Base-by-base conservation (phyloP, 2,329 filamentous ascomycete genomes). In the Cyphellophora europaea region DNA sequence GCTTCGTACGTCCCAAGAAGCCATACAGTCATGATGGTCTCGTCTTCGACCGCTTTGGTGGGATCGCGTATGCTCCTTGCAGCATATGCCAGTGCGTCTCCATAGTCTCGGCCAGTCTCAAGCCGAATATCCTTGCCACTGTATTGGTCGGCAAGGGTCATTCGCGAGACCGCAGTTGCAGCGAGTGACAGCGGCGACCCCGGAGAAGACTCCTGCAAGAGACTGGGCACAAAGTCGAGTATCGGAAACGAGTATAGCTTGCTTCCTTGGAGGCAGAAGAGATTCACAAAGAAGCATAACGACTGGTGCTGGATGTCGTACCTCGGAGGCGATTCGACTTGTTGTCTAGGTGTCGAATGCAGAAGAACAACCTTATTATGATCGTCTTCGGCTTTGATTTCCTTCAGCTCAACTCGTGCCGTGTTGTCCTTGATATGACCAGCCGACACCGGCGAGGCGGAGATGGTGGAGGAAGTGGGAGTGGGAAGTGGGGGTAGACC, bases 241-340 rank as follows among this genome's bases (percentile, higher is more conserved):
- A 48, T 36, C 4, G 45, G 45, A 23, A 45, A 41, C 2, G 41
- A 35, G 34, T 48, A 48, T 12, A 45, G 38, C 15, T 43, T 41
- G 12, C 36, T 36, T 17, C 43, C 44, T 21, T 48, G 45, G 27
- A 39, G 45, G 27, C 43, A 48, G 30, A 48, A 48, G 8, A 48
- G 16, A 23, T 48, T 44, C 23, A 48, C 35, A 28, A 48, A 48
- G 34, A 47, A 47, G 38, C 45, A 48, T 6, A 45, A 33, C 15
- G 45, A 44, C 27, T 48, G 45, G 33, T 48, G 45, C 12, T 41
- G 39, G 21, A 48, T 36, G 27, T 48, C 44, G 28, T 48, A 48
- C 38, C 43, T 14, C 37, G 30, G 19, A 32, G 39, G 19, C 30
- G 39, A 34, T 19, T 14, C 13, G n/a, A n/a, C n/a, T n/a, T n/a